phyloP scores from a whole-genome alignment of 257 asterid species.

The Petrea volubilis region DNA sequence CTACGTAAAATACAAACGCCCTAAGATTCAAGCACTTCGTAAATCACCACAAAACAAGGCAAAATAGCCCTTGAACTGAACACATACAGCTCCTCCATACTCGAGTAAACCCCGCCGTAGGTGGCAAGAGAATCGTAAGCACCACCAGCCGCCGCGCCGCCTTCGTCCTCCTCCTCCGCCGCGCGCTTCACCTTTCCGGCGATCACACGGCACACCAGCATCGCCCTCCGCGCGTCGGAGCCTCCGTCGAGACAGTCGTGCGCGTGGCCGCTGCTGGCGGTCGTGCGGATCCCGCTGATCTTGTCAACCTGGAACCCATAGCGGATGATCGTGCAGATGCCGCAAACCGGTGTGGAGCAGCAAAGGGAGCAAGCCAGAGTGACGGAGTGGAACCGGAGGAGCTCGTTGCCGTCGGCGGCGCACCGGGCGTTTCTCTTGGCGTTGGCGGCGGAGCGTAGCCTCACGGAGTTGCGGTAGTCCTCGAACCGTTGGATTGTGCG shows the following conservation, averaged over 20 bases:
- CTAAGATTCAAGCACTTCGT: conserved; percentile 29
- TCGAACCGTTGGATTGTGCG: conserved; percentile 78
- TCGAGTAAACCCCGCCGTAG: conserved; percentile 21
- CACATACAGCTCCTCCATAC: conserved; percentile 34
- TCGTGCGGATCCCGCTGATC: conserved; percentile 51
- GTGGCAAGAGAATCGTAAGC: conserved; percentile 33
- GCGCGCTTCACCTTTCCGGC: conserved; percentile 60
- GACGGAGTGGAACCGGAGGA: conserved; percentile 60
- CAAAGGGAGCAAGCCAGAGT: conserved; percentile 63
- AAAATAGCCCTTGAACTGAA: conserved; percentile 35
- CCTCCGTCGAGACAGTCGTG: conserved; percentile 44
- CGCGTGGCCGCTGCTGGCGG: conserved; percentile 69
- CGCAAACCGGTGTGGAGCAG: conserved; percentile 55
- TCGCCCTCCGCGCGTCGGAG: conserved; percentile 36
- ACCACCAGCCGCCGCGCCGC: background rate
- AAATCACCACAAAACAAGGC: conserved; percentile 42
- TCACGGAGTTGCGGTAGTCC: conserved; percentile 69
- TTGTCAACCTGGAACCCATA: conserved; percentile 60
- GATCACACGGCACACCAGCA: conserved; percentile 75
- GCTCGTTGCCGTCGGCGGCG: conserved; percentile 81
- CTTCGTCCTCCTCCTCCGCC: conserved; percentile 33
- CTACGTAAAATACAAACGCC: background rate
- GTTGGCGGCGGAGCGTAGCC: conserved; percentile 42
- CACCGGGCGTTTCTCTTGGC: conserved; percentile 58
- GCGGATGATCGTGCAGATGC: conserved; percentile 59